These are phyloP conservation scores for Geotrichum ghanense DNA, from an alignment of 805 yeast species.

Conservation along the genomic window DNA sequence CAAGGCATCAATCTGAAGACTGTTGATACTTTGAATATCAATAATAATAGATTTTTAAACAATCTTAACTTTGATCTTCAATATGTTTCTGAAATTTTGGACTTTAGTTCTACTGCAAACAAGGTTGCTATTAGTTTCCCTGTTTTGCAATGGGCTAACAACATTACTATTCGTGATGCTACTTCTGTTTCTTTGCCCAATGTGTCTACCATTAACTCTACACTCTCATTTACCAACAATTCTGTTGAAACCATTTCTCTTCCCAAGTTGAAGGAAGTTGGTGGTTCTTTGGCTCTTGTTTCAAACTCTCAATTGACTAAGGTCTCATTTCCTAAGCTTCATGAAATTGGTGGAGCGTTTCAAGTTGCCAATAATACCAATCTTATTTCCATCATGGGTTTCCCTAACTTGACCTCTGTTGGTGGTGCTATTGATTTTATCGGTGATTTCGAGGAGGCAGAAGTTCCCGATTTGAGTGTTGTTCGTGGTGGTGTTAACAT, in stretches of 20 bases:
- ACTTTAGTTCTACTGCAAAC: slow-evolving; percentile 78
- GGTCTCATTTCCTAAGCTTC: slow-evolving; percentile 58
- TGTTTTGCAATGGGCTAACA: slow-evolving; percentile 71
- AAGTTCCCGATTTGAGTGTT: slow-evolving; percentile 58
- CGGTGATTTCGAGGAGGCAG: slow-evolving; percentile 75
- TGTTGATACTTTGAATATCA: slow-evolving; percentile 43
- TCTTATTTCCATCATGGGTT: slow-evolving; percentile 55
- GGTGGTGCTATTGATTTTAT: slow-evolving; percentile 79
- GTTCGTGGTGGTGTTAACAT: slow-evolving; percentile 90
- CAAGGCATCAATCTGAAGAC: slow-evolving; percentile 28
- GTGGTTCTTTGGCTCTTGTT: slow-evolving; percentile 68
- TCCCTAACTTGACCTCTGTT: slow-evolving; percentile 59
- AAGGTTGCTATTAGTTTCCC: slow-evolving; percentile 44
- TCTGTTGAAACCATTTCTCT: slow-evolving; percentile 31
- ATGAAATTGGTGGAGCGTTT: slow-evolving; percentile 86
- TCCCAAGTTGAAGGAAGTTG: slow-evolving; percentile 48
- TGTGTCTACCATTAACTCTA: slow-evolving; percentile 65
- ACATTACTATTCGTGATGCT: slow-evolving; percentile 75
- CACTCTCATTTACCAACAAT: slow-evolving; percentile 71
- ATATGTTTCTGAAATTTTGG: slow-evolving; percentile 62
- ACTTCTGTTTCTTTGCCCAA: slow-evolving; percentile 57
- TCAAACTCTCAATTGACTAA: slow-evolving; percentile 63
- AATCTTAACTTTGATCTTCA: slow-evolving; percentile 57
- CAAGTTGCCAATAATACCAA: slow-evolving; percentile 74
- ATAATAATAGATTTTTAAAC: slow-evolving; percentile 75